Evolutionary conservation across 805 yeast genomes (phyloP).

Genomic region (Suhomyces faveliae): DNA sequence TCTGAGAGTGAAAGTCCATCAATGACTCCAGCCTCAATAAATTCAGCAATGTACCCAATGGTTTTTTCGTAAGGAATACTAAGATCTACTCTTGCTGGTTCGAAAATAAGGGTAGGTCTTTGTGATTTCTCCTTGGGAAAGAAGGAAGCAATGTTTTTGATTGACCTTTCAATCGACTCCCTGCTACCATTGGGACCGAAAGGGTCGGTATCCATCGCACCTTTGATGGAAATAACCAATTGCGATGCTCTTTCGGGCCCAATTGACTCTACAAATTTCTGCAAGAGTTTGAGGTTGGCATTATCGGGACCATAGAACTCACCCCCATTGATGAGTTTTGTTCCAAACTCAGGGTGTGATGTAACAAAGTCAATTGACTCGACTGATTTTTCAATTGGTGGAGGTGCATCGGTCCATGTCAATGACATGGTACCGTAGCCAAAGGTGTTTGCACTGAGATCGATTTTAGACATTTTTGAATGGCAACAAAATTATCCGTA

Average conservation of each 20-base stretch:
- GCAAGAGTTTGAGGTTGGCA: conserved; percentile 54
- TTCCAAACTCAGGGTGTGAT: conserved; percentile 47
- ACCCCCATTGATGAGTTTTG: conserved; percentile 66
- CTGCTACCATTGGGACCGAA: conserved; percentile 49
- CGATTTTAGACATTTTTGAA: conserved; percentile 4
- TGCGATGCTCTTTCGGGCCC: conserved; percentile 54
- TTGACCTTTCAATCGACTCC: conserved; percentile 46
- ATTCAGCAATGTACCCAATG: conserved; percentile 53
- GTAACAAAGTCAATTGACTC: conserved; percentile 45
- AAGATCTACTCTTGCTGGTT: conserved; percentile 68
- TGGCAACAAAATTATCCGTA: no score
- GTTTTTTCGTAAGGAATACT: conserved; percentile 59
- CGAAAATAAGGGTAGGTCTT: conserved; percentile 49
- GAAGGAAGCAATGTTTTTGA: conserved; percentile 41
- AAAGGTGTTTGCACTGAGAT: conserved; percentile 37
- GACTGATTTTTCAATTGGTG: conserved; percentile 52
- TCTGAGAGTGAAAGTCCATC: conserved; percentile 77
- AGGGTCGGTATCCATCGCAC: conserved; percentile 44
- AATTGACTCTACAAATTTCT: conserved; percentile 51
- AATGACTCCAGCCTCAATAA: conserved; percentile 60
- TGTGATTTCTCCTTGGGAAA: conserved; percentile 26
- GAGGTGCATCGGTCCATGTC: conserved; percentile 64
- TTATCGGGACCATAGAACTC: conserved; percentile 67
- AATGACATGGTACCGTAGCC: conserved; percentile 85
- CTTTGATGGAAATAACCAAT: conserved; percentile 66